phyloP scores from a whole-genome alignment of 805 yeast species.

The Sugiyamaella floridensis region DNA sequence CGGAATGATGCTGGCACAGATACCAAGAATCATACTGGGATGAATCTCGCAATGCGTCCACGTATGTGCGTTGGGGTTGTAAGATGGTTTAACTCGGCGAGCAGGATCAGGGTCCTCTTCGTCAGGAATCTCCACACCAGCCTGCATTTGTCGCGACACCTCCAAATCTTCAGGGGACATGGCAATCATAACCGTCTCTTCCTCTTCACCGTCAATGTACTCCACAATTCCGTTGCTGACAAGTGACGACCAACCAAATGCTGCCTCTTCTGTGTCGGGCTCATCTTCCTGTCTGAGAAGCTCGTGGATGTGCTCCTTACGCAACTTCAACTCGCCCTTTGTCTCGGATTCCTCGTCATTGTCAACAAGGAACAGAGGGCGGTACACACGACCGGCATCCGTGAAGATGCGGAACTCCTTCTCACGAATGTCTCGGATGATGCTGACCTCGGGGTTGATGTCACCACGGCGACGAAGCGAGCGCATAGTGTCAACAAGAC shows the following conservation, averaged over 20 bases:
- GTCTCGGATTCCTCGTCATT: conserved; percentile 47
- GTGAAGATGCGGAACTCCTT: conserved; percentile 93
- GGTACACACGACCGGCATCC: conserved; percentile 97
- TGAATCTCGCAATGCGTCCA: conserved; percentile 99
- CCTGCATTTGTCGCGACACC: conserved; percentile 42
- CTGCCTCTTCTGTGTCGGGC: conserved; percentile 33
- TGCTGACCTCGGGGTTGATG: conserved; percentile 91
- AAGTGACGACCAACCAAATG: conserved; percentile 69
- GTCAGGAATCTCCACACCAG: conserved; percentile 33
- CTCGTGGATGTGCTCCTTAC: conserved; percentile 74
- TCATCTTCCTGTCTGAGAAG: conserved; percentile 43
- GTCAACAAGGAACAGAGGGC: conserved; percentile 92
- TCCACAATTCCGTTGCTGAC: conserved; percentile 85
- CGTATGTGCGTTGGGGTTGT: conserved; percentile 60
- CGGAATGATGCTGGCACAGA: conserved; percentile 97
- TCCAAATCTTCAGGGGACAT: conserved; percentile 97
- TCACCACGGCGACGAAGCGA: conserved; percentile 91
- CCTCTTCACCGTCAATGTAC: conserved; percentile 98
- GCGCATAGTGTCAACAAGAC: conserved; percentile 83
- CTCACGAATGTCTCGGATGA: conserved; percentile 94
- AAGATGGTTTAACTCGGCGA: conserved; percentile 71
- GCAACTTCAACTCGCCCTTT: conserved; percentile 73
- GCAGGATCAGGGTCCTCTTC: conserved; percentile 61
- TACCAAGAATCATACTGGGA: conserved; percentile 97
- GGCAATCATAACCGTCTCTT: conserved; percentile 96